phyloP scores from a whole-genome alignment of 306 rosid genomes.

The Sesbania bispinosa region DNA sequence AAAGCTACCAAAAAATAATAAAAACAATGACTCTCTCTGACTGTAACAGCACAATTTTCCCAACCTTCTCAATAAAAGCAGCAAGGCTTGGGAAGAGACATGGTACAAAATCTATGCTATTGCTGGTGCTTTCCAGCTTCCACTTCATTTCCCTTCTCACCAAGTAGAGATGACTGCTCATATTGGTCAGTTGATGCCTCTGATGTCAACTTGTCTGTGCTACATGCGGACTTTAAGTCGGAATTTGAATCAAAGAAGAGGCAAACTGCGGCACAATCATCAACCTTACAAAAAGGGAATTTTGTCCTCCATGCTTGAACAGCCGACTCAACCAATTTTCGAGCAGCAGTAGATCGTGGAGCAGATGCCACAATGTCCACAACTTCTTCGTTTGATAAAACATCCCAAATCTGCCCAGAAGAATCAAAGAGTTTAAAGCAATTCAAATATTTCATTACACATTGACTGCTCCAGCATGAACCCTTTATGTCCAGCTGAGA shows the following conservation, averaged over 20 bases:
- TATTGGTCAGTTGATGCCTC: conserved; percentile 15
- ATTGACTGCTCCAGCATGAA: no score
- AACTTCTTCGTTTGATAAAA: conserved; percentile 70
- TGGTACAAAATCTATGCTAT: conserved; percentile 25
- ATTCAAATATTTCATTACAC: not conserved
- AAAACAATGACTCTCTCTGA: conserved; percentile 35
- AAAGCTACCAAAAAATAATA: conserved; percentile 24
- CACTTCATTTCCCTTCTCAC: conserved; percentile 21
- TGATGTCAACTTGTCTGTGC: conserved; percentile 1
- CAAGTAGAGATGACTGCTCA: conserved; percentile 12
- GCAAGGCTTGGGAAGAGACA: conserved; percentile 33
- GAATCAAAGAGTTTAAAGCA: not conserved
- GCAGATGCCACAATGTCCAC: conserved; percentile 61
- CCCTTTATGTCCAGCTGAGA: not conserved
- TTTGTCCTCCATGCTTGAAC: conserved; percentile 59
- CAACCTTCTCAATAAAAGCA: conserved; percentile 36
- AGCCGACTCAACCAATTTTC: conserved; percentile 54
- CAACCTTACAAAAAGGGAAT: conserved; percentile 49
- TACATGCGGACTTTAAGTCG: not conserved
- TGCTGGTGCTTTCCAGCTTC: conserved; percentile 20
- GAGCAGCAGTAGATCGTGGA: conserved; percentile 56
- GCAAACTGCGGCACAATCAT: conserved; percentile 84
- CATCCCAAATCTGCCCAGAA: conserved; percentile 68
- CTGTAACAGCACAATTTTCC: conserved; percentile 15
- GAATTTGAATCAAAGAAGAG: conserved; percentile 51